phyloP scores from a whole-genome alignment of 306 rosid species.

The Phaseolus lunatus region DNA sequence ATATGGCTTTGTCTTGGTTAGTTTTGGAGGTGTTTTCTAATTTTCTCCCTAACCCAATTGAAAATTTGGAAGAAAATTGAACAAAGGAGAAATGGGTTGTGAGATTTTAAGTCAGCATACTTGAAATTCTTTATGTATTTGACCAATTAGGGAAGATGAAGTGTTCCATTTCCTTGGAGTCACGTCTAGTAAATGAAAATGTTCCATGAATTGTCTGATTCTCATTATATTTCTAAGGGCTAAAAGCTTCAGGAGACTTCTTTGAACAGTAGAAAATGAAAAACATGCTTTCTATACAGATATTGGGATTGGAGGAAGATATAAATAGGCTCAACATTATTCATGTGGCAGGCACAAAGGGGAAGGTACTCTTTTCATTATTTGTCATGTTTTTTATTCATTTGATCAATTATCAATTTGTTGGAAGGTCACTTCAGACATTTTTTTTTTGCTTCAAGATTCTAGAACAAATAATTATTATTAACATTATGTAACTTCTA shows the following conservation, averaged over 20 bases:
- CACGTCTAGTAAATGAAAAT: conserved; percentile 33
- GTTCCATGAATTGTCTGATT: conserved; percentile 19
- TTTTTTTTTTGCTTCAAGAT: conserved; percentile 10
- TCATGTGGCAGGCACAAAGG: conserved; percentile 91
- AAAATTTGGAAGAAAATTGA: neutral
- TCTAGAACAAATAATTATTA: conserved; percentile 13
- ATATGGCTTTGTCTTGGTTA: neutral
- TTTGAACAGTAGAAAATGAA: conserved; percentile 22
- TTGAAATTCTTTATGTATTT: neutral
- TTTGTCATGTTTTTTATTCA: neutral
- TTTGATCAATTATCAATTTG: conserved; percentile 4
- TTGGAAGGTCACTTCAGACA: conserved; percentile 1
- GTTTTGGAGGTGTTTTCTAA: conserved; percentile 2
- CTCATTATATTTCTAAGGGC: conserved; percentile 23
- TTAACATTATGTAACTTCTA: conserved; percentile 4
- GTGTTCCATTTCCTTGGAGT: conserved; percentile 13
- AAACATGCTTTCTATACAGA: conserved; percentile 53
- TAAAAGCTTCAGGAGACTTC: conserved; percentile 15
- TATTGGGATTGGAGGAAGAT: conserved; percentile 67
- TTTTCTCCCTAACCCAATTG: neutral
- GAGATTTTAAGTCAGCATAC: conserved; percentile 21
- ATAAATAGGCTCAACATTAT: conserved; percentile 68
- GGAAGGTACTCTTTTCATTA: conserved; percentile 62
- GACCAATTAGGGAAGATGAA: conserved; percentile 27
- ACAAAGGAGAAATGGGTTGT: neutral